These are phyloP conservation scores for Anethum foeniculum DNA, from an alignment of 140 eudicot genomes.

Conservation along the genomic window DNA sequence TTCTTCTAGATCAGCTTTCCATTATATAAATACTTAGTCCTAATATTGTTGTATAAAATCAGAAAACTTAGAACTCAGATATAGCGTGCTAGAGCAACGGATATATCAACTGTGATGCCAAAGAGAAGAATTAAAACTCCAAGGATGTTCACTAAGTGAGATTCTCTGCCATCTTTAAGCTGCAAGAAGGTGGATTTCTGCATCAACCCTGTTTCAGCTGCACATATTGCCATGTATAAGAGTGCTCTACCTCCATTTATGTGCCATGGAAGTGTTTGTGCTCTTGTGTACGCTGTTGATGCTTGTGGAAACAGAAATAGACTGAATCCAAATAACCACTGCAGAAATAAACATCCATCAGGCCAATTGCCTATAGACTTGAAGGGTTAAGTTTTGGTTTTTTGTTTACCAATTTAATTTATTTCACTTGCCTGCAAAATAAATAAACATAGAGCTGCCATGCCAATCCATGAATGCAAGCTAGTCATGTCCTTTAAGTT, in stretches of 20 bases:
- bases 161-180: constrained; percentile 37
- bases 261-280: constrained; percentile 58
- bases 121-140: constrained; percentile 67
- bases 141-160: constrained; percentile 59
- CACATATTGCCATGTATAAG: constrained; percentile 69
- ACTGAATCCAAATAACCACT: constrained; percentile 77
- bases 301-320: constrained; percentile 41
- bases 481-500: constrained; percentile 46
- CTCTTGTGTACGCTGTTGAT: constrained; percentile 30
- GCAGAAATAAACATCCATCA: constrained; percentile 16
- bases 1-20: not conserved
- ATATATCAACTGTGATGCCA: constrained; percentile 70
- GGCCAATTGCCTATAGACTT: not conserved
- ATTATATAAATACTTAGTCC: not conserved
- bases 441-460: constrained; percentile 68
- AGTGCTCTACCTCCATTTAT: constrained; percentile 54
- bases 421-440: constrained; percentile 58
- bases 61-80: constrained; percentile 2
- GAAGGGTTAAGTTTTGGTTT: not conserved
- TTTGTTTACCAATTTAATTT: not conserved
- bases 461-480: constrained; percentile 97
- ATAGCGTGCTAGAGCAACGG: constrained; percentile 56
- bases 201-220: constrained; percentile 83
- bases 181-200: constrained; percentile 46
- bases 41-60: not conserved